Evolutionary conservation across 768 basidiomycete species (phyloP).

Genomic region (Leccinum longicurvipes): DNA sequence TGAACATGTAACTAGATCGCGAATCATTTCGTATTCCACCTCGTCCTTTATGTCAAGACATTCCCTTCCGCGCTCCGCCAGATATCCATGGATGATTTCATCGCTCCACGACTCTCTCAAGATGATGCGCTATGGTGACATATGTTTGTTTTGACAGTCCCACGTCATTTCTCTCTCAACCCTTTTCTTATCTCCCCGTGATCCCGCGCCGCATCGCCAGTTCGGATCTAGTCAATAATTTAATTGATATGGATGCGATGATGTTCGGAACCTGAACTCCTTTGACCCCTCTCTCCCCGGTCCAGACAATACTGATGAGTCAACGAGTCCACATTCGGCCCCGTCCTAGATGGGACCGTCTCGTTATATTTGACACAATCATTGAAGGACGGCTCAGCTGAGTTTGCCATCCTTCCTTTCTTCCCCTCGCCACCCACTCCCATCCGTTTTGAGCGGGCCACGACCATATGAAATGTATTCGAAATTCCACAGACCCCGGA

Average conservation of each 20-base stretch:
- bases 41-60: not conserved
- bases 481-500: slow-evolving; percentile 12
- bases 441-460: slow-evolving; percentile 25
- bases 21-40: not conserved
- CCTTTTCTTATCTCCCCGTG: slow-evolving; percentile 14
- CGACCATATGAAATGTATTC: not conserved
- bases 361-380: slow-evolving; percentile 10
- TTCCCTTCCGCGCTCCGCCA: not conserved
- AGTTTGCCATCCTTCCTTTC: slow-evolving; percentile 2
- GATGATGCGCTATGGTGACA: not conserved
- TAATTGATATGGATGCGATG: slow-evolving; percentile 1
- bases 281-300: not conserved
- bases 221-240: slow-evolving; percentile 14
- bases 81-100: too few species aligned
- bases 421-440: not conserved
- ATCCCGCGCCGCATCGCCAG: slow-evolving; percentile 7
- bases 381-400: slow-evolving; percentile 8
- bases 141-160: slow-evolving; percentile 13
- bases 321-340: slow-evolving; percentile 15
- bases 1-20: not conserved
- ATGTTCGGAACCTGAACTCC: not conserved
- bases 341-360: slow-evolving; percentile 13
- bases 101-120: too few species aligned
- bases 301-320: slow-evolving; percentile 9
- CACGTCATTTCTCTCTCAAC: slow-evolving; percentile 18